Conservation (phyloP, 2,329 filamentous ascomycete species). For the Pseudogymnoascus sp. region DNA sequence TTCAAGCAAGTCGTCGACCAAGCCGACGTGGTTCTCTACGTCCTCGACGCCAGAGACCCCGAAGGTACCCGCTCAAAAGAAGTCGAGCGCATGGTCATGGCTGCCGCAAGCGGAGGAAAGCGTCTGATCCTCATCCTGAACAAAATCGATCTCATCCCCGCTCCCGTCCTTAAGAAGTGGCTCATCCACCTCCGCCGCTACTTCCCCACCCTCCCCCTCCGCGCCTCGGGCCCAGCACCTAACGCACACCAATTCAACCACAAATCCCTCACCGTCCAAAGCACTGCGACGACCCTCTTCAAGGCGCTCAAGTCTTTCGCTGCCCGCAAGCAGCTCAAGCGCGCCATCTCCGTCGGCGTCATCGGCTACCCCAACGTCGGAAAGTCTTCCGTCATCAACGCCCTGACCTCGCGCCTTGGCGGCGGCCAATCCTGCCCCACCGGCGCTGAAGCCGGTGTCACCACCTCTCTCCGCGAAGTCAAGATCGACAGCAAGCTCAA, state of each 20-base stretch:
- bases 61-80: constrained; percentile 85
- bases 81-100: constrained; percentile 84
- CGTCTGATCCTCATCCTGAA: constrained; percentile 85
- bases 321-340: constrained; percentile 74
- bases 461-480: constrained; percentile 77
- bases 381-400: constrained; percentile 95
- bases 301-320: constrained; percentile 85
- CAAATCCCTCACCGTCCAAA: constrained; percentile 78
- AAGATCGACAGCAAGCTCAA: constrained; percentile 94
- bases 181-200: constrained; percentile 75
- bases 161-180: constrained; percentile 75
- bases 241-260: constrained; percentile 91
- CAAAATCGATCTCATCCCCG: constrained; percentile 88
- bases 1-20: constrained; percentile 89
- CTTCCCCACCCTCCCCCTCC: constrained; percentile 84
- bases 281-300: constrained; percentile 77
- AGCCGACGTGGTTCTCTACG: constrained; percentile 85
- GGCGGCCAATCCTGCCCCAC: constrained; percentile 70
- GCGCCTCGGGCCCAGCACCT: constrained; percentile 70
- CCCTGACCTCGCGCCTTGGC: constrained; percentile 69
- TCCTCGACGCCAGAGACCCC: constrained; percentile 85
- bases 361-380: constrained; percentile 95
- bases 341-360: constrained; percentile 82
- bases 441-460: constrained; percentile 86
- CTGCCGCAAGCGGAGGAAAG: constrained; percentile 75